Evolutionary conservation across 495 filamentous ascomycete species (phyloP).

Genomic region (Pseudomonodictys pantanalensis): DNA sequence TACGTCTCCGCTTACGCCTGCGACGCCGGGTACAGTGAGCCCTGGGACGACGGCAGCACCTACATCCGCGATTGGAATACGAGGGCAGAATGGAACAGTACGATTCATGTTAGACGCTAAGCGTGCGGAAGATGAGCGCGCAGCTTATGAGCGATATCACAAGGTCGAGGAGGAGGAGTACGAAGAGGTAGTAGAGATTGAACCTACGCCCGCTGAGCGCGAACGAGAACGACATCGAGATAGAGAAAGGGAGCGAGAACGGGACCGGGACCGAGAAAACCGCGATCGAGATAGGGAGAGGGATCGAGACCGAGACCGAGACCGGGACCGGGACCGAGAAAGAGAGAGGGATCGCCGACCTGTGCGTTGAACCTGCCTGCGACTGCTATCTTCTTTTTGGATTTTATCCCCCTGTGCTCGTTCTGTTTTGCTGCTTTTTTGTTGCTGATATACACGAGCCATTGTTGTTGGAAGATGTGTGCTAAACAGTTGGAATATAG

Average conservation of each 20-base stretch:
- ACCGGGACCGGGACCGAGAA: no score
- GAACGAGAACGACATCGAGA: no score
- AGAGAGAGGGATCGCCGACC: no score
- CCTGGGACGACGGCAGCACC: slow-evolving; percentile 26
- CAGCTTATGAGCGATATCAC: slow-evolving; percentile 63
- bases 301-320: background rate
- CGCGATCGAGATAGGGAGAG: background rate
- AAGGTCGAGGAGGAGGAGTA: slow-evolving; percentile 76
- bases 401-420: no score
- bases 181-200: slow-evolving; percentile 52
- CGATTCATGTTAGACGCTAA: slow-evolving; percentile 87
- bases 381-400: no score
- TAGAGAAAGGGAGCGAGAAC: background rate
- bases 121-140: slow-evolving; percentile 68
- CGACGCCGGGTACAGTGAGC: slow-evolving; percentile 29
- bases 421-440: no score
- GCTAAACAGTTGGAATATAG: no score
- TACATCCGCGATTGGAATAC: slow-evolving; percentile 47
- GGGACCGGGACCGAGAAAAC: no score
- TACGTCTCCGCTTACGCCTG: slow-evolving; percentile 33
- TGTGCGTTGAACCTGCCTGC: no score
- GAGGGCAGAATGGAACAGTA: slow-evolving; percentile 70
- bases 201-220: slow-evolving; percentile 7
- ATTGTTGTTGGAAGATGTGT: no score
- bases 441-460: no score